Evolutionary conservation across 768 basidiomycete genomes (phyloP).

Genomic region (Cystobasidium tubakii): DNA sequence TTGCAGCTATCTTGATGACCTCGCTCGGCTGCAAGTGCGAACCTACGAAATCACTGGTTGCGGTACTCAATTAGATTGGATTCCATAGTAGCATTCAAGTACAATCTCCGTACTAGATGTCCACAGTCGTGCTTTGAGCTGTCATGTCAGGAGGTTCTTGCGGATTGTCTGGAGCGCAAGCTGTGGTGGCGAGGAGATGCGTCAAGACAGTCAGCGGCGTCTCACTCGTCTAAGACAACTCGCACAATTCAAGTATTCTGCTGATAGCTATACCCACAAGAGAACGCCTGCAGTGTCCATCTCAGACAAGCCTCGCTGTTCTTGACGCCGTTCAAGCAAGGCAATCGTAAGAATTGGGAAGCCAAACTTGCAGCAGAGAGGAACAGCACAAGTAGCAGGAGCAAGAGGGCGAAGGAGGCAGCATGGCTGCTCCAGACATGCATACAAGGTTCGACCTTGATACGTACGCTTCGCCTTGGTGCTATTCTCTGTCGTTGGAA

Average conservation of each 20-base stretch:
- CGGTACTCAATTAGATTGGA: neutral
- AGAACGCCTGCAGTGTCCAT: too few relatives aligned
- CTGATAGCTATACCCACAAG: too few relatives aligned
- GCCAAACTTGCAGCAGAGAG: neutral
- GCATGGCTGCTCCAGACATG: neutral
- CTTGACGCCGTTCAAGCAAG: neutral
- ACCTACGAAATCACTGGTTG: neutral
- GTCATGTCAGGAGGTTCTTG: neutral
- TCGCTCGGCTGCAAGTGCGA: neutral
- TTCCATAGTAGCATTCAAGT: neutral
- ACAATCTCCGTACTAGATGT: neutral
- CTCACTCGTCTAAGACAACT: too few relatives aligned
- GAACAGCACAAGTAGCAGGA: neutral
- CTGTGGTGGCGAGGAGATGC: neutral
- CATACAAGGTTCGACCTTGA: constrained; percentile 33
- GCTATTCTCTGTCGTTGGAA: neutral
- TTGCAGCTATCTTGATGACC: constrained; percentile 32
- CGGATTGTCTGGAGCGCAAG: neutral
- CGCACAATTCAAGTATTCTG: too few relatives aligned
- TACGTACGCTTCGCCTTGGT: constrained; percentile 5
- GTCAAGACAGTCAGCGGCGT: neutral
- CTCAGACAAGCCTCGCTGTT: neutral
- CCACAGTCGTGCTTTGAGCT: neutral
- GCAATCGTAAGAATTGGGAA: neutral
- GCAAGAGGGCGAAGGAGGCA: neutral